Percentiles rank a stretch among this genome's conserved stretches.
Evolutionary conservation across 2,329 filamentous ascomycete species (phyloP).

Genomic region (Pseudogymnoascus sp.): DNA sequence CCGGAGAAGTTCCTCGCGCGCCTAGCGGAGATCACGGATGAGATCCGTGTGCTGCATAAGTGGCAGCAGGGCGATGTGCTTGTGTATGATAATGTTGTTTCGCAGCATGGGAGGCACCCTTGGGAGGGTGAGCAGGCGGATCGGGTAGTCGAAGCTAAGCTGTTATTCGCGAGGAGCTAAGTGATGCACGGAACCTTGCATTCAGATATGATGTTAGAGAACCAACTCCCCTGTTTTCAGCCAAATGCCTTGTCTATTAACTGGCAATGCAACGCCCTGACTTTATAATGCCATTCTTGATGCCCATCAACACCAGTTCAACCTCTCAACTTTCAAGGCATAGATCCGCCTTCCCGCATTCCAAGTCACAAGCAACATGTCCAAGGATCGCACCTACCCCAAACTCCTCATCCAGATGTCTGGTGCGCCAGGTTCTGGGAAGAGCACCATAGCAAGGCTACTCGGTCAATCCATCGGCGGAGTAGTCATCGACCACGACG

Average conservation of each 20-base stretch:
- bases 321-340: not conserved
- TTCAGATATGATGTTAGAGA: not conserved
- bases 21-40: slow-evolving; percentile 37
- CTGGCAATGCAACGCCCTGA: not conserved
- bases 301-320: not conserved
- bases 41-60: slow-evolving; percentile 39
- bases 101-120: slow-evolving; percentile 40
- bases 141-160: slow-evolving; percentile 18
- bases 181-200: not conserved
- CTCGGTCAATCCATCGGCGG: slow-evolving; percentile 23
- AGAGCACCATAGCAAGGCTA: slow-evolving; percentile 29
- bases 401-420: slow-evolving; percentile 30
- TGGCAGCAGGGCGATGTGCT: slow-evolving; percentile 40
- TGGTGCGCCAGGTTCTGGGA: slow-evolving; percentile 32
- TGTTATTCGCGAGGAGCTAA: not conserved
- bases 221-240: not conserved
- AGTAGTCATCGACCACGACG: slow-evolving; percentile 31
- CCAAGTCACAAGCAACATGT: not conserved
- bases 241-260: not conserved
- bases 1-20: slow-evolving; percentile 36
- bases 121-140: slow-evolving; percentile 39
- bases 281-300: not conserved
- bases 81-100: slow-evolving; percentile 40
- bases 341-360: not conserved
- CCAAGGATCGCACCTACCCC: not conserved